Percentiles rank a stretch among this genome's conserved stretches.
Evolutionary conservation across 1,139 yeast species (phyloP).

Genomic region (Suhomyces kunorum): DNA sequence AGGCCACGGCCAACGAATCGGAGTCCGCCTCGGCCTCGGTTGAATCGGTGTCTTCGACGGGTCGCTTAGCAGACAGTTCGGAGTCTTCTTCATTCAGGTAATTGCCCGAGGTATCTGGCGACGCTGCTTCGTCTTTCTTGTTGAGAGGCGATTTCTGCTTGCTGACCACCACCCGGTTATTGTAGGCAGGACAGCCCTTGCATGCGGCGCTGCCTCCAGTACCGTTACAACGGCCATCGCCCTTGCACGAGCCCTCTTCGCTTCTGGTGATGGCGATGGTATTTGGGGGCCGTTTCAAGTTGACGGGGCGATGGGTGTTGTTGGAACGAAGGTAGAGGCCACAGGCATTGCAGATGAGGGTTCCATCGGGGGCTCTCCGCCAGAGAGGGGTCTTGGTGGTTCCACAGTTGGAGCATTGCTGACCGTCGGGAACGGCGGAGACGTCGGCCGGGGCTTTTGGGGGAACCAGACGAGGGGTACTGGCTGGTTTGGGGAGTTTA

Average conservation of each 20-base stretch:
- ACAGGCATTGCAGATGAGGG: slow-evolving; percentile 71
- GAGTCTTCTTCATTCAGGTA: slow-evolving; percentile 4
- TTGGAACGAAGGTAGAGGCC: slow-evolving; percentile 61
- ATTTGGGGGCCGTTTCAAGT: slow-evolving; percentile 67
- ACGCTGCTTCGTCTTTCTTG: slow-evolving; percentile 1
- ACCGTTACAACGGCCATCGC: slow-evolving; percentile 84
- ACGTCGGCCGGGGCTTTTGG: slow-evolving; percentile 1
- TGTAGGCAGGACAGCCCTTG: slow-evolving; percentile 79
- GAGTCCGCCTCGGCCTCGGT: slow-evolving; percentile 21
- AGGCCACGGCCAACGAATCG: slow-evolving; percentile 63
- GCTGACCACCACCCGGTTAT: slow-evolving; percentile 57
- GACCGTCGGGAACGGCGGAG: slow-evolving; percentile 30
- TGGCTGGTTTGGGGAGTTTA: neutral
- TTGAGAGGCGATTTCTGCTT: slow-evolving; percentile 12
- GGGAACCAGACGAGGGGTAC: slow-evolving; percentile 2
- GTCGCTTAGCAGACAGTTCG: slow-evolving; percentile 1
- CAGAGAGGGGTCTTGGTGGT: slow-evolving; percentile 70
- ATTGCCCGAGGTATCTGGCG: slow-evolving; percentile 9
- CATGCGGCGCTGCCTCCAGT: slow-evolving; percentile 84
- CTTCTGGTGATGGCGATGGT: slow-evolving; percentile 46
- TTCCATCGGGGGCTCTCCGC: slow-evolving; percentile 69
- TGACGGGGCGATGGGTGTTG: slow-evolving; percentile 56
- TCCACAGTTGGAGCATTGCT: slow-evolving; percentile 64
- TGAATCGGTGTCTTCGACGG: slow-evolving; percentile 10
- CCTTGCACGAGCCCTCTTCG: slow-evolving; percentile 69